A percentile compares a stretch with the other conserved stretches of the same genome.
Evolutionary conservation across 1,139 yeast genomes (phyloP).

Genomic region (Kurtzmaniella quercitrusa): DNA sequence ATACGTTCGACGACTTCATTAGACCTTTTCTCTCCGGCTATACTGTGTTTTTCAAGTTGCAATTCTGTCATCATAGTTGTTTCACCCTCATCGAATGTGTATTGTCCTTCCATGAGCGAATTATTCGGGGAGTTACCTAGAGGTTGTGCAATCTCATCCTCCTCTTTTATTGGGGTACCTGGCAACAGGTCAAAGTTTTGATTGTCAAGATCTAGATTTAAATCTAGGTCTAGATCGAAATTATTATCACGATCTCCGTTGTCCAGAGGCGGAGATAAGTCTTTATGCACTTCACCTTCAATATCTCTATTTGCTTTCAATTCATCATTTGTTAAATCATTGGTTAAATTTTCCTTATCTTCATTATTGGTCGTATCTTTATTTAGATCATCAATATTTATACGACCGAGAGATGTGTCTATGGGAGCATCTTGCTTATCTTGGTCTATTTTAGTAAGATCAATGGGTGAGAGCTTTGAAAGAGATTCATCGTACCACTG

Average conservation of each 20-base stretch:
- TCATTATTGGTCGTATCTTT: too few species aligned
- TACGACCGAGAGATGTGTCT: neutral
- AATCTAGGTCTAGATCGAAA: neutral
- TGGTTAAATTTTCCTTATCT: too few species aligned
- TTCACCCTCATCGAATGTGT: slow-evolving; percentile 1
- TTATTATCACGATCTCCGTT: neutral
- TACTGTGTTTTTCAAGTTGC: neutral
- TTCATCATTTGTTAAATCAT: too few species aligned
- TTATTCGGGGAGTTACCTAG: neutral
- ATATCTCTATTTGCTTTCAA: neutral
- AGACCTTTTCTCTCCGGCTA: neutral
- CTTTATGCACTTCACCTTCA: neutral
- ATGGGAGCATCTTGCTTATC: neutral
- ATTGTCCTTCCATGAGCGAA: slow-evolving; percentile 3
- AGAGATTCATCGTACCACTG: neutral
- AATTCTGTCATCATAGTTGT: neutral
- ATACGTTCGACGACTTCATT: neutral
- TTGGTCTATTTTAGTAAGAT: neutral
- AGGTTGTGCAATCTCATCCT: neutral
- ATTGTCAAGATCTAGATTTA: neutral
- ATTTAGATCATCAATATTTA: neutral
- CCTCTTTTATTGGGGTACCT: neutral
- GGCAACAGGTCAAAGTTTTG: neutral
- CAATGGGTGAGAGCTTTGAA: neutral
- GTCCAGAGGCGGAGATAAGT: too few species aligned